A percentile compares a stretch with the other conserved stretches of the same genome.
Conservation (phyloP, 225 moss, liverwort and hornwort species). For the Sphagnum tenellum region DNA sequence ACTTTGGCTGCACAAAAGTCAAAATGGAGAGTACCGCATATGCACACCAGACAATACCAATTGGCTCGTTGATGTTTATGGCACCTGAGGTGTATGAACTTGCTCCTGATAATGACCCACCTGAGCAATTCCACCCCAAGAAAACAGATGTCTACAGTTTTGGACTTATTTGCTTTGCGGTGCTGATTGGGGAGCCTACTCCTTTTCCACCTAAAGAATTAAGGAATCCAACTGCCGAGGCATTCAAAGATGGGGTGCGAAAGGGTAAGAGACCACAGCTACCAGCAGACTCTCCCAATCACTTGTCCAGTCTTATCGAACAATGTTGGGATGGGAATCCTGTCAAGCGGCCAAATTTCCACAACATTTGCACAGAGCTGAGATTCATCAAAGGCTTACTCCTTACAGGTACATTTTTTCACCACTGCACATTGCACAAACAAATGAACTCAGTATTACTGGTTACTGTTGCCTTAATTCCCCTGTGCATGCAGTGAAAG, state of each 20-base stretch:
- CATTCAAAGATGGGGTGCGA: slow-evolving; percentile 13
- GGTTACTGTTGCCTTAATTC: too few species aligned
- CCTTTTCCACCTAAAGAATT: slow-evolving; percentile 1
- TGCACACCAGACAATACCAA: slow-evolving; percentile 9
- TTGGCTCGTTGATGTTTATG: slow-evolving; percentile 31
- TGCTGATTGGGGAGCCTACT: slow-evolving; percentile 14
- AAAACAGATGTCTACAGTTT: slow-evolving; percentile 36
- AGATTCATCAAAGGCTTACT: slow-evolving; percentile 33
- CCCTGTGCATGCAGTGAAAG: too few species aligned
- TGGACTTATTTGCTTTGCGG: slow-evolving; percentile 34
- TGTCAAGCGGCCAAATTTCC: slow-evolving; percentile 14
- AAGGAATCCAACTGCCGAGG: slow-evolving; percentile 4
- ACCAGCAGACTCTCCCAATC: slow-evolving; percentile 6
- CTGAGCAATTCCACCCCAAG: slow-evolving; percentile 18
- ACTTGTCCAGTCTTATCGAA: slow-evolving; percentile 18
- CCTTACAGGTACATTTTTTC: slow-evolving; percentile 9
- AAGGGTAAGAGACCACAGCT: slow-evolving; percentile 18
- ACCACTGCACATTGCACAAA: too few species aligned
- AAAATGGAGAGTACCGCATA: background rate
- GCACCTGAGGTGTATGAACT: slow-evolving; percentile 37
- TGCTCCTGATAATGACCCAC: slow-evolving; percentile 6
- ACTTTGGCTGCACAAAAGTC: slow-evolving; percentile 20
- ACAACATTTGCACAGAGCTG: slow-evolving; percentile 16
- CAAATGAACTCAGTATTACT: too few species aligned
- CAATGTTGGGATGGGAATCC: slow-evolving; percentile 29